These are phyloP conservation scores for Candida sonorensis DNA, from an alignment of 805 yeast species.

Conservation along the genomic window DNA sequence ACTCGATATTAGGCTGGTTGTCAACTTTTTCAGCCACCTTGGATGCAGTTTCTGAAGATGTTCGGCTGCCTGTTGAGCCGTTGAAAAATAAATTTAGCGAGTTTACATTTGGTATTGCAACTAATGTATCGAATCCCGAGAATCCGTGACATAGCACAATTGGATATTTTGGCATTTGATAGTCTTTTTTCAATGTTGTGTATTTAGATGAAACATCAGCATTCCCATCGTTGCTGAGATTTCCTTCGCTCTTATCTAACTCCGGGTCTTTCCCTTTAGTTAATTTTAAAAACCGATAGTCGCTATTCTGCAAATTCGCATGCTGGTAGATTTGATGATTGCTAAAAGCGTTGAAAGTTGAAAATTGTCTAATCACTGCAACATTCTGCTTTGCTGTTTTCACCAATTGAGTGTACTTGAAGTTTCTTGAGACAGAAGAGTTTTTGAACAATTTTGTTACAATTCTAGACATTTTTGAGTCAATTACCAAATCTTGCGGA, in stretches of 20 bases:
- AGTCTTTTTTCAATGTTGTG: constrained; percentile 30
- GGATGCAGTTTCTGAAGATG: no score
- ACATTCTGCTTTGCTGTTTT: no score
- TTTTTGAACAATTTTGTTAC: no score
- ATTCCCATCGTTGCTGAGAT: constrained; percentile 11
- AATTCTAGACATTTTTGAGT: no score
- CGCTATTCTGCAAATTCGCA: no score
- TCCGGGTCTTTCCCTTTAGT: constrained; percentile 2
- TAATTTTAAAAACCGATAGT: no score
- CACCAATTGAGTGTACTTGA: no score
- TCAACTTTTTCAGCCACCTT: constrained; percentile 6
- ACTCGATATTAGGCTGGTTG: constrained; percentile 25
- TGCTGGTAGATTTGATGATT: neutral
- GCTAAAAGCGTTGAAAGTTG: neutral
- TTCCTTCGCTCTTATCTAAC: constrained; percentile 7
- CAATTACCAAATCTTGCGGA: no score
- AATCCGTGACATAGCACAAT: constrained; percentile 83
- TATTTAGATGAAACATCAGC: constrained; percentile 27
- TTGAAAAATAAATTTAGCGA: no score
- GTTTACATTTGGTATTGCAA: constrained; percentile 38
- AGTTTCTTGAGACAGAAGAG: no score
- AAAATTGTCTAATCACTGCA: no score
- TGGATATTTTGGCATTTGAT: constrained; percentile 61
- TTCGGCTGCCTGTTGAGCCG: no score
- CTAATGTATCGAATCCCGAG: constrained; percentile 65